Evolutionary conservation across 164 flowering plant species (phyloP).

Genomic region (Sextonia rubra): DNA sequence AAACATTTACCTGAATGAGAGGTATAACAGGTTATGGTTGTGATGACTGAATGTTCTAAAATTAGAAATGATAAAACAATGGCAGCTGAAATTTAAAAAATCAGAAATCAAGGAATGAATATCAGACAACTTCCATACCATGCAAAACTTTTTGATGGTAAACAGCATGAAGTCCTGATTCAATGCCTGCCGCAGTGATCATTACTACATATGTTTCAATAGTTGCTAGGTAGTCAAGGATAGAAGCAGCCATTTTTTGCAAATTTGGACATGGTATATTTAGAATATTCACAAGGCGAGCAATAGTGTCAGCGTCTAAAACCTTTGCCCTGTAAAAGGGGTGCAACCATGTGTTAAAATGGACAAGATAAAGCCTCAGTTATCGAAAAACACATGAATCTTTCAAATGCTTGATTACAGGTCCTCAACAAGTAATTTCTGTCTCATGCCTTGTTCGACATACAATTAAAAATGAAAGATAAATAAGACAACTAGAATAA

Average conservation of each 20-base stretch:
- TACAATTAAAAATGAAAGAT: not conserved
- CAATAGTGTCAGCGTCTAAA: conserved; percentile 37
- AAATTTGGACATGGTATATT: conserved; percentile 48
- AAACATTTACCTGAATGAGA: not conserved
- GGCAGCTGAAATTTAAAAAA: not conserved
- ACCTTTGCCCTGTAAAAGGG: conserved; percentile 30
- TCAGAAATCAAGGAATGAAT: not conserved
- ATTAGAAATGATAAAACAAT: not conserved
- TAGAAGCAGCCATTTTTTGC: conserved; percentile 67
- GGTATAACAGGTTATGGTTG: not conserved
- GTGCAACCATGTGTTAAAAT: not conserved
- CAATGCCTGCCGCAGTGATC: conserved; percentile 42
- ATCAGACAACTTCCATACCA: conserved; percentile 31
- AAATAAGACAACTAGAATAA: not conserved
- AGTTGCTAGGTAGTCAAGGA: conserved; percentile 52
- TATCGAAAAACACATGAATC: not conserved
- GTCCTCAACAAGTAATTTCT: not conserved
- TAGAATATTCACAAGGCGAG: conserved; percentile 52
- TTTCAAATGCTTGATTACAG: not conserved
- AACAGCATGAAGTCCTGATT: conserved; percentile 48
- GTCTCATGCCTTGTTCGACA: not conserved
- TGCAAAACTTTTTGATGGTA: conserved; percentile 37
- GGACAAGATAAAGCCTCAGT: not conserved
- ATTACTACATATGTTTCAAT: conserved; percentile 36
- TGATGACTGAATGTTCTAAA: not conserved